A percentile compares a stretch with the other conserved stretches of the same genome.
Evolutionary conservation across 1,284 basidiomycete genomes (phyloP).

Genomic region (Microstroma glucosiphilum): DNA sequence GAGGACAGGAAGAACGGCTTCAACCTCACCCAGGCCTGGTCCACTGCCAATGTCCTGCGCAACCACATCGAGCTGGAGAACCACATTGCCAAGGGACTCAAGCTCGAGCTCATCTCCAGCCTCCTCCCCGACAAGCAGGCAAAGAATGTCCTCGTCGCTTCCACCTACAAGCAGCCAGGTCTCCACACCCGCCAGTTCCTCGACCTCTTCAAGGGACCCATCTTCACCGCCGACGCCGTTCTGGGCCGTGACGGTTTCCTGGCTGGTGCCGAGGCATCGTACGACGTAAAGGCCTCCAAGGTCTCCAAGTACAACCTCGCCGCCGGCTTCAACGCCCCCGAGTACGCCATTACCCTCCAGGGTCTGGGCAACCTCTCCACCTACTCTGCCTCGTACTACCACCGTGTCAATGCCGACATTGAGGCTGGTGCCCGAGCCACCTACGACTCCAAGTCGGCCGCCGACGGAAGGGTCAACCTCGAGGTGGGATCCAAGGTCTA

Average conservation of each 20-base stretch:
- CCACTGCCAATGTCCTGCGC: conserved; percentile 72
- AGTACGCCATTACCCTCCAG: conserved; percentile 93
- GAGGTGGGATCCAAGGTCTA: conserved; percentile 90
- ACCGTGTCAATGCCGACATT: conserved; percentile 86
- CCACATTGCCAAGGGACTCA: conserved; percentile 91
- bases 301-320: conserved; percentile 88
- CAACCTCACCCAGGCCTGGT: conserved; percentile 65
- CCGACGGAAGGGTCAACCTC: conserved; percentile 68
- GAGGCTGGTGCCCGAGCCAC: conserved; percentile 86
- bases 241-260: conserved; percentile 96
- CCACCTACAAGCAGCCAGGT: conserved; percentile 92
- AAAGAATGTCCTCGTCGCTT: conserved; percentile 66
- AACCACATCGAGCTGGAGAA: conserved; percentile 93
- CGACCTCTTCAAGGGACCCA: conserved; percentile 96
- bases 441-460: conserved; percentile 81
- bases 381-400: conserved; percentile 96
- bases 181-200: conserved; percentile 85
- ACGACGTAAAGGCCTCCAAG: conserved; percentile 90
- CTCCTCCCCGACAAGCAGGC: conserved; percentile 71
- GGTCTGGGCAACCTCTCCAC: conserved; percentile 89
- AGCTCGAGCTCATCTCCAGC: conserved; percentile 81
- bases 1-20: conserved; percentile 49
- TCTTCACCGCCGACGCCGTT: conserved; percentile 81
- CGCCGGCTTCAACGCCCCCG: conserved; percentile 87
- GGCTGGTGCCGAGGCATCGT: conserved; percentile 87